Evolutionary conservation across 2,329 filamentous ascomycete species (phyloP).

Genomic region (Periconia digitata): DNA sequence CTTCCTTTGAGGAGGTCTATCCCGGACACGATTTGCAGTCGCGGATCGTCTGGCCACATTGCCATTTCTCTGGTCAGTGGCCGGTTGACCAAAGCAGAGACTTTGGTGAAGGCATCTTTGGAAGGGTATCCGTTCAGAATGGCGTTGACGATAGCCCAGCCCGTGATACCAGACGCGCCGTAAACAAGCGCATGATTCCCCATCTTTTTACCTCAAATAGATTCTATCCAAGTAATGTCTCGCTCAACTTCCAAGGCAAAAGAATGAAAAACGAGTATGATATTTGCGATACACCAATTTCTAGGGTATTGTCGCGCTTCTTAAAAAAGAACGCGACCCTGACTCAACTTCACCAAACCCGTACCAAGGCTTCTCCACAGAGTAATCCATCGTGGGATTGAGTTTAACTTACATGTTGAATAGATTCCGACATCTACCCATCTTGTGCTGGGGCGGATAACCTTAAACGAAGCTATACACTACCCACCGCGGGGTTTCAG

Average conservation of each 20-base stretch:
- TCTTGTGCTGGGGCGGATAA: too few species aligned
- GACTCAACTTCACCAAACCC: too few species aligned
- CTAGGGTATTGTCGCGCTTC: background rate
- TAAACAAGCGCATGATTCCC: conserved; percentile 39
- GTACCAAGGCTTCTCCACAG: too few species aligned
- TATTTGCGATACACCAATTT: background rate
- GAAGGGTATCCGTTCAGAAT: conserved; percentile 51
- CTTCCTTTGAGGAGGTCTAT: conserved; percentile 43
- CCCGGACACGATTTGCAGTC: conserved; percentile 43
- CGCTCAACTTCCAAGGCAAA: background rate
- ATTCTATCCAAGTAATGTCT: too few species aligned
- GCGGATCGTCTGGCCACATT: conserved; percentile 40
- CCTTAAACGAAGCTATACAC: too few species aligned
- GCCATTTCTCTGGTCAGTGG: conserved; percentile 39
- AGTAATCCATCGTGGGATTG: too few species aligned
- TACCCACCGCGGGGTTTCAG: too few species aligned
- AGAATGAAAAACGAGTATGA: background rate
- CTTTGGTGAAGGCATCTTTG: conserved; percentile 46
- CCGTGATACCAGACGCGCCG: conserved; percentile 53
- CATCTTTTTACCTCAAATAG: too few species aligned
- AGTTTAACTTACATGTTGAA: too few species aligned
- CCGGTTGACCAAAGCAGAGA: conserved; percentile 53
- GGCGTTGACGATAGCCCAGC: conserved; percentile 54
- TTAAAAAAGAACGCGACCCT: too few species aligned
- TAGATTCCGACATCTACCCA: too few species aligned